A percentile compares a stretch with the other conserved stretches of the same genome.
Conservation (phyloP, 2,329 filamentous ascomycete species). For the Aureobasidium zeae region DNA sequence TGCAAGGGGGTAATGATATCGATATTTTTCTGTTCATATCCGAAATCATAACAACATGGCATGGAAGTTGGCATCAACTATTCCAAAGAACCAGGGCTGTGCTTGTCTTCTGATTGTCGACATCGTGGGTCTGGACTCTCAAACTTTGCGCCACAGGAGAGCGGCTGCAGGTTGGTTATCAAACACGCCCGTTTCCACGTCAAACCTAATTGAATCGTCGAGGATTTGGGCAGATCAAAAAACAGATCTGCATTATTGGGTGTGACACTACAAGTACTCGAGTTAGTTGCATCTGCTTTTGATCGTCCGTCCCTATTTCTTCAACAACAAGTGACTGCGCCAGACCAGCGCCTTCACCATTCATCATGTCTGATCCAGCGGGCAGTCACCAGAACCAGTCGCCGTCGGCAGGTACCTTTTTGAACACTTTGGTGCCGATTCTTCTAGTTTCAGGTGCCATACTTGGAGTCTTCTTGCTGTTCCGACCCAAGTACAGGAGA, state of each 20-base stretch:
- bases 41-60: too few species aligned
- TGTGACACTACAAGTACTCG: constrained; percentile 5
- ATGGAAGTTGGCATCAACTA: too few species aligned
- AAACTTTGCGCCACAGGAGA: constrained; percentile 10
- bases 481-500: constrained; percentile 35
- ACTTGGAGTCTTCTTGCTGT: constrained; percentile 31
- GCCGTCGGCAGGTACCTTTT: constrained; percentile 26
- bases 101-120: constrained; percentile 10
- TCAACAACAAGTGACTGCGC: constrained; percentile 1
- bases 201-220: constrained; percentile 8
- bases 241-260: constrained; percentile 5
- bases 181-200: constrained; percentile 8
- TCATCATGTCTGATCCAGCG: background rate
- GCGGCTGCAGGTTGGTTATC: constrained; percentile 11
- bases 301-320: too few species aligned
- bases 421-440: constrained; percentile 31
- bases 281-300: too few species aligned
- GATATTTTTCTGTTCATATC: too few species aligned
- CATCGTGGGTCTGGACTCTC: constrained; percentile 1
- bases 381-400: constrained; percentile 20
- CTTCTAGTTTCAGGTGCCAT: constrained; percentile 27
- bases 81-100: constrained; percentile 7
- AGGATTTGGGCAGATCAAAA: constrained; percentile 6
- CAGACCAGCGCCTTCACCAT: constrained; percentile 1
- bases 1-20: background rate